These are phyloP conservation scores for Blastobotrys petasosporus DNA, from an alignment of 1,139 yeast genomes.

Conservation along the genomic window DNA sequence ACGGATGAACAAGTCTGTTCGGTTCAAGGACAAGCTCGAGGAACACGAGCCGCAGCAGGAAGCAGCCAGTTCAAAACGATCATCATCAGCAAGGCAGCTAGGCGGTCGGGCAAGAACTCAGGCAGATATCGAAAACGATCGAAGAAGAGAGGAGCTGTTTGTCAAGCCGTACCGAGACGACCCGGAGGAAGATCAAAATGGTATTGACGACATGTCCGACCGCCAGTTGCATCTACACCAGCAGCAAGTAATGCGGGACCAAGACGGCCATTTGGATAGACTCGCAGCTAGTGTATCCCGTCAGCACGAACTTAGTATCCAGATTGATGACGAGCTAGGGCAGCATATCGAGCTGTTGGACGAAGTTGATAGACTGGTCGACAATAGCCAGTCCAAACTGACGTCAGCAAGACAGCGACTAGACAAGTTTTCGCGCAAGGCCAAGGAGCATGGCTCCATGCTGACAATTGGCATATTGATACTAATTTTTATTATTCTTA, in stretches of 20 bases:
- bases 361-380: conserved; percentile 66
- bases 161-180: conserved; percentile 45
- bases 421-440: conserved; percentile 47
- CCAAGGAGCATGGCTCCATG: conserved; percentile 67
- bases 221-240: conserved; percentile 52
- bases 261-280: conserved; percentile 55
- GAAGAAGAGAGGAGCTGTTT: conserved; percentile 21
- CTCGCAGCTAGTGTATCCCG: conserved; percentile 56
- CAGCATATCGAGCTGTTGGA: conserved; percentile 63
- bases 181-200: conserved; percentile 23
- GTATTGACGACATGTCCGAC: conserved; percentile 22
- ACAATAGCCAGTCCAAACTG: conserved; percentile 47
- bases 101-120: not conserved
- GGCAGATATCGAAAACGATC: conserved; percentile 1
- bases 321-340: conserved; percentile 60
- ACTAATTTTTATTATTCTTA: conserved; percentile 50
- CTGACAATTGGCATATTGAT: conserved; percentile 61
- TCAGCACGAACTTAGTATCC: conserved; percentile 60
- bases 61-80: not conserved
- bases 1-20: conserved; percentile 29
- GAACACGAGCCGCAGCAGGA: conserved; percentile 17
- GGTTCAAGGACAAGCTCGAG: conserved; percentile 35
- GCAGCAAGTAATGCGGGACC: conserved; percentile 55
- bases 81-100: not conserved
- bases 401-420: conserved; percentile 52